phyloP scores from a whole-genome alignment of 352 stramenopile species.

The Pythium phragmiticola region DNA sequence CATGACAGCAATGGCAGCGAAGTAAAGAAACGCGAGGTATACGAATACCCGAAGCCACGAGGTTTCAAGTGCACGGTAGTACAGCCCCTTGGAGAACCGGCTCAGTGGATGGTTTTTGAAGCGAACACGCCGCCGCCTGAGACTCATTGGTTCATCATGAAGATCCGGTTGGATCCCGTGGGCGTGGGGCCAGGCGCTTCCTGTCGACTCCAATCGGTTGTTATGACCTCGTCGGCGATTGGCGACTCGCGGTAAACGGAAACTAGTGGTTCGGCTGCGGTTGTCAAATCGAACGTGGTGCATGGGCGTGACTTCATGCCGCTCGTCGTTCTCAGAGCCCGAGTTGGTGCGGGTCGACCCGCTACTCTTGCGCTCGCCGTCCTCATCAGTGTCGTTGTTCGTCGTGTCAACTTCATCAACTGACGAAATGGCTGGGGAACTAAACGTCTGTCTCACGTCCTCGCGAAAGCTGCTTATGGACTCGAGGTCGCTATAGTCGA shows the following conservation, averaged over 20 bases:
- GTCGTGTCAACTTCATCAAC: constrained; percentile 1
- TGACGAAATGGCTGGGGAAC: background rate
- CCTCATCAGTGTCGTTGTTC: background rate
- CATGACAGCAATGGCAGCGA: constrained; percentile 36
- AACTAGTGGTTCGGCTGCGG: constrained; percentile 23
- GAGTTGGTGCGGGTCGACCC: constrained; percentile 31
- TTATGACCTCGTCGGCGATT: background rate
- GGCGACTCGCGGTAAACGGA: constrained; percentile 23
- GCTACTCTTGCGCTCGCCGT: constrained; percentile 19
- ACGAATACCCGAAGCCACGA: constrained; percentile 44
- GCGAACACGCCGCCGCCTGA: constrained; percentile 34
- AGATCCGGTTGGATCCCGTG: constrained; percentile 18
- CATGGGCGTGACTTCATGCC: background rate
- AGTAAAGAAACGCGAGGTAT: constrained; percentile 39
- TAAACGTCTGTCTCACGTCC: background rate
- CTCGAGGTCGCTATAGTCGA: constrained; percentile 30
- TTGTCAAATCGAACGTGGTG: constrained; percentile 30
- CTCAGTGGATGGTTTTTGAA: constrained; percentile 47
- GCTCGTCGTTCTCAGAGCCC: constrained; percentile 27
- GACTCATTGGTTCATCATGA: constrained; percentile 36
- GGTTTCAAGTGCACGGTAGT: constrained; percentile 47
- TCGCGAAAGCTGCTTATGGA: constrained; percentile 19
- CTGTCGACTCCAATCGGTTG: background rate
- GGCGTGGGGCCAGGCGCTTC: constrained; percentile 12
- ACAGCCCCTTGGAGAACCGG: constrained; percentile 45